Evolutionary conservation across 495 filamentous ascomycete species (phyloP), one percentile per base, ranked within the genome.

Genomic region (Echria macrotheca): DNA sequence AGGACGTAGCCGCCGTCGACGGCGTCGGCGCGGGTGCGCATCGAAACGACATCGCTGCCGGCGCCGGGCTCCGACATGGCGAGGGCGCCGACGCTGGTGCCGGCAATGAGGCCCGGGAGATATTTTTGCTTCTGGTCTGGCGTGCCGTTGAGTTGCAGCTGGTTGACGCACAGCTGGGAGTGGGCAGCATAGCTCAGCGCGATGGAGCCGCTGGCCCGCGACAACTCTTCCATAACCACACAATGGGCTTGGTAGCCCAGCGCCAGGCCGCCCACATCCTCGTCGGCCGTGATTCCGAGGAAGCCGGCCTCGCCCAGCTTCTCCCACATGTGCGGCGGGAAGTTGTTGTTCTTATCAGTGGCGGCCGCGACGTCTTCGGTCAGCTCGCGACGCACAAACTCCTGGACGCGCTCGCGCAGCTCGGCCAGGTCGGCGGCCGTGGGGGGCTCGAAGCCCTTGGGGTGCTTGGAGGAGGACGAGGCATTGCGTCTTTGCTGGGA

Each of bases 191-290:
- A 98, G 28, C 86, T 74, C 5, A 98, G 80, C 5, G 82, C 93
- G 53, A 98, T 91, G 56, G 87, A 93, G 32, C 91, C 90, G 73
- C 68, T 73, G 40, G 70, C 73, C 12, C 75, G 68, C 7, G 75
- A 78, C 41, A 83, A 58, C 71, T 97, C 93, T 64, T 98, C 93
- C 86, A 98, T 91, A 8, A 96, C 88, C 4, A 95, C 73, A 64
- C 91, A 96, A 61, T 98, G 93, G 23, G 94, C 94, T 66, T 98
- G 94, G 69, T 98, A 98, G 29, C 93, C 93, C 79, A 97, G 82
- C 3, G 77, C 87, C 44, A 97, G 66, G 3, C 93, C 93, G 32
- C 93, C 94, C 44, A 91, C 91, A 33, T 90, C 85, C 65, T 96
- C 91, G 65, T 96, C 89, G 11, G 88, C 94, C 0, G 93, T 98